Evolutionary conservation across 805 yeast species (phyloP), one percentile per base, ranked within the genome.

Genomic region (Spathaspora passalidarum): DNA sequence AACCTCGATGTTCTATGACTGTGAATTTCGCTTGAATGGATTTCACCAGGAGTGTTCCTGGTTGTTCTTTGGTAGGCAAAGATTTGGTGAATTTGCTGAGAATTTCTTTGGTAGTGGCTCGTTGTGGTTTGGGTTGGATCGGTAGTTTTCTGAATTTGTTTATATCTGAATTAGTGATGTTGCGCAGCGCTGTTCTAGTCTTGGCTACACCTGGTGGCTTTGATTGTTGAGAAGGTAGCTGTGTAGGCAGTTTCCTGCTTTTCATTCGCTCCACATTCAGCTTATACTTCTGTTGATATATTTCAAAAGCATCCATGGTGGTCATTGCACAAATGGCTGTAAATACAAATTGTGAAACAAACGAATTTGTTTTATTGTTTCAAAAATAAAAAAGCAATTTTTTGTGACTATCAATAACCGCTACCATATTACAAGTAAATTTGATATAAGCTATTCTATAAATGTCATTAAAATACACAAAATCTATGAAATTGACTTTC

Each of bases 251-350:
- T 8, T 40, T 32, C n/a, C 11, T 6, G 8, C 21, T 29, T 34
- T 42, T 36, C 42, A 16, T 45, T 20, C 40, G 42, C 19, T 29
- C 32, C 16, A 40, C 26, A 32, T 41, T 45, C 17, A 17, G 29
- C 16, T 35, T 35, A 19, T 40, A 17, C 8, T 41, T 45, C 14
- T 45, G 38, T 37, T 42, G 41, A 32, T 41, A 45, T 23, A 40
- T 25, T 38, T 45, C 41, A 20, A 45, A 45, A 5, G 48, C 22
- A 29, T 45, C 48, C 42, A 25, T 23, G 40, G 29, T 21, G 41
- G 41, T 23, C 5, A 8, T 39, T 17, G 21, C n/a, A n/a, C n/a
- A n/a, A 17, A 7, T 23, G 42, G 38, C 11, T 22, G 17, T 20
- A 11, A n/a, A 19, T 13, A 18, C 10, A 22, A 22, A 25, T 32